Evolutionary conservation across 2,329 filamentous ascomycete genomes (phyloP), one percentile per base, ranked within the genome.

Genomic region (Graphiopsis chlorocephala): DNA sequence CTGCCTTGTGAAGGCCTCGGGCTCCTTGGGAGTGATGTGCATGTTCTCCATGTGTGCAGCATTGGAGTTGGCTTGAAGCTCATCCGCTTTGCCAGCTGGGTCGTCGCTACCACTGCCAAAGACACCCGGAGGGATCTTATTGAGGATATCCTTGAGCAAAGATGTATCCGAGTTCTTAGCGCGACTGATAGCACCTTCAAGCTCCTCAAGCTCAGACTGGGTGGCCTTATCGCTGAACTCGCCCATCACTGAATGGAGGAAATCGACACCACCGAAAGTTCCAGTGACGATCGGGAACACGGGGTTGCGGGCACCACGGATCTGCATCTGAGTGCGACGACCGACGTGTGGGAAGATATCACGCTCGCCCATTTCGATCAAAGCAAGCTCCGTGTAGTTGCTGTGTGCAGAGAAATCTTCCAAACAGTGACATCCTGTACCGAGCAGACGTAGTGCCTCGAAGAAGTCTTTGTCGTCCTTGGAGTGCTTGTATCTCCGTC

Each of bases 331-430:
- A n/a, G 92, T 92, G 71, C 86, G 80, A 65, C 87, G 84, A 38
- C 94, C 94, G 63, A 95, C 91, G 73, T 97, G 93, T 28, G 94
- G 92, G 77, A 97, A 97, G 66, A 97, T 80, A 66, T 91, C 85
- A 6, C 80, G 82, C 78, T 95, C 92, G 60, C 92, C 93, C 72
- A 97, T 79, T 76, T 97, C 93, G 71, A 95, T 93, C 56, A 97
- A 83, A 65, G 90, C 91, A 65, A 97, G 86, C 77, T 97, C 93
- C 15, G 85, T 88, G 79, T 96, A 97, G 82, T 97, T 97, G 76
- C 92, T 96, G 79, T 97, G 94, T 17, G 93, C 94, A 62, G 93
- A 89, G 80, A 89, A 98, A 75, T 97, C 93, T 80, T 96, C 93
- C 26, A 97, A 80, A 75, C 93, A 97, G 80, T 98, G 94, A 64